Conservation (phyloP, 2,329 filamentous ascomycete species). For the Trichoderma arundinaceum region DNA sequence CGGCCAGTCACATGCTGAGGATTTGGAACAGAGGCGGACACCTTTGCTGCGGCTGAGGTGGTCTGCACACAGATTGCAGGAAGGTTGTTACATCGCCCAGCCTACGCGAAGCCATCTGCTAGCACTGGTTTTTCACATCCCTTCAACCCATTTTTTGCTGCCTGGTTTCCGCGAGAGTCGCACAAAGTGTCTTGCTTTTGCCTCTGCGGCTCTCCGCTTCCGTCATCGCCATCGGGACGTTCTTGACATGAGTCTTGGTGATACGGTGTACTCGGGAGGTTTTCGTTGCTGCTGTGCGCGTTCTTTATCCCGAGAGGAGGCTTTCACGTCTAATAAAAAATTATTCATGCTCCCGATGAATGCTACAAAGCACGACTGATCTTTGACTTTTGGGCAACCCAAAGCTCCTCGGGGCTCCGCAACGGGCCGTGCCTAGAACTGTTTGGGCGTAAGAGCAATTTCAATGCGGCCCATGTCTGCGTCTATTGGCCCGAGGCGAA, state of each 20-base stretch:
- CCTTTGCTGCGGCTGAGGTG: constrained; percentile 20
- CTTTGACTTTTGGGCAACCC: not conserved
- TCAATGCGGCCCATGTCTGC: not conserved
- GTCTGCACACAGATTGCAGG: constrained; percentile 5
- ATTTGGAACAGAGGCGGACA: constrained; percentile 13
- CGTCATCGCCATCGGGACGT: not conserved
- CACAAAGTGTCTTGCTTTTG: not conserved
- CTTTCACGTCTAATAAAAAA: not conserved
- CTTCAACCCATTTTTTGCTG: constrained; percentile 5
- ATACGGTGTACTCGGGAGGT: not conserved
- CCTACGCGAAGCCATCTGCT: constrained; percentile 11
- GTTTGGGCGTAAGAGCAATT: constrained; percentile 28
- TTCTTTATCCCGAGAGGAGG: not conserved
- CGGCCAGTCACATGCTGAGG: constrained; percentile 13
- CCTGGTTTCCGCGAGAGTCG: not conserved
- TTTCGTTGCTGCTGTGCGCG: not conserved
- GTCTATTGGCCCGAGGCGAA: constrained; percentile 13
- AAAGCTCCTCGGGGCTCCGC: constrained; percentile 18
- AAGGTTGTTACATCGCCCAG: not conserved
- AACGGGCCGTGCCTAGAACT: constrained; percentile 32
- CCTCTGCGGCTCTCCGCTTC: not conserved
- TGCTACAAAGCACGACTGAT: not conserved
- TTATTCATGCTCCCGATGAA: not conserved
- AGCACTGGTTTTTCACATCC: not conserved
- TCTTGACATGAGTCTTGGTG: not conserved